Evolutionary conservation across 2,329 filamentous ascomycete genomes (phyloP).

Genomic region (Xylaria polymorpha): DNA sequence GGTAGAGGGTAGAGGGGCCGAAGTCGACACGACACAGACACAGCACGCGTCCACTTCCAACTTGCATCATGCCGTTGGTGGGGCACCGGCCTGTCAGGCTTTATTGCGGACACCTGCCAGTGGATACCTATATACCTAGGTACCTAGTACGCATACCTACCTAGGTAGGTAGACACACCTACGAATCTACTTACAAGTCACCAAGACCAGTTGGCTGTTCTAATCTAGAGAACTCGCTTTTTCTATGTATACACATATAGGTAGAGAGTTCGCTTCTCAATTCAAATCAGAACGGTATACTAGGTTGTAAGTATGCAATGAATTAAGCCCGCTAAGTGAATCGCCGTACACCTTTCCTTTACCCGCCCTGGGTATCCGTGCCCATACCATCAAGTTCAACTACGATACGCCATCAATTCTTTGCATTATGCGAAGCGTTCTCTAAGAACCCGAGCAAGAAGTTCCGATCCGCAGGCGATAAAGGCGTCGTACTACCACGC

Average conservation of each 20-base stretch:
- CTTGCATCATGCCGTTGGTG: conserved; percentile 39
- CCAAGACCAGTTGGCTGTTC: not conserved
- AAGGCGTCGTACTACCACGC: conserved; percentile 64
- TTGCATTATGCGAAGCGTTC: conserved; percentile 58
- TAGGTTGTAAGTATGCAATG: conserved; percentile 27
- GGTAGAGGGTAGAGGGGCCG: no score
- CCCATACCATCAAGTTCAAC: not conserved
- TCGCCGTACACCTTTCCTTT: not conserved
- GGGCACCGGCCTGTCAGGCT: conserved; percentile 29
- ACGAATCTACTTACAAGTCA: not conserved
- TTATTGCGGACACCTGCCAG: not conserved
- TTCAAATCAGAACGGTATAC: conserved; percentile 16
- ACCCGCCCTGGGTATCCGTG: conserved; percentile 1
- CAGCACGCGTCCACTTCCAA: conserved; percentile 9
- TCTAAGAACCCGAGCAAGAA: conserved; percentile 83
- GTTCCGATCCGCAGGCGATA: conserved; percentile 76
- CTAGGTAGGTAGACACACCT: not conserved
- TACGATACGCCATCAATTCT: conserved; percentile 45
- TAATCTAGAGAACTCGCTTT: not conserved
- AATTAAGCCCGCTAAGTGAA: conserved; percentile 23
- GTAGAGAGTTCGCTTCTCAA: conserved; percentile 2
- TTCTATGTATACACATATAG: not conserved
- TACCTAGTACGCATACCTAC: not conserved
- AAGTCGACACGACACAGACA: not conserved
- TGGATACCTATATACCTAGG: no score